Conservation (phyloP, 176 grass and related monocot species). For the Lolium multiflorum region DNA sequence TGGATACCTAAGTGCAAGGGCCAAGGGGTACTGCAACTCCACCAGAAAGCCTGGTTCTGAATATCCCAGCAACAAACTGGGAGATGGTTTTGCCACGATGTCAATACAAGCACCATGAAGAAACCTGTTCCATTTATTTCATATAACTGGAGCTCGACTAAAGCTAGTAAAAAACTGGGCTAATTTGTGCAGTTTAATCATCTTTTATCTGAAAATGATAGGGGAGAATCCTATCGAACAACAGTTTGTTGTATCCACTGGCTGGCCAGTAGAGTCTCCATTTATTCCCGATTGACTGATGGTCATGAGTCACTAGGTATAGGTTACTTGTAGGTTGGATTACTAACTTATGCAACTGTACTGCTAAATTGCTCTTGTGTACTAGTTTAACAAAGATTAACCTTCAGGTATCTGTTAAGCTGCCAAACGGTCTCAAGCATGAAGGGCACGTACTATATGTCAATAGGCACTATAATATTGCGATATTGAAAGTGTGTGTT, state of each 20-base stretch:
- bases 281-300: too few relatives aligned
- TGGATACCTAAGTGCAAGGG: constrained; percentile 86
- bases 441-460: not conserved
- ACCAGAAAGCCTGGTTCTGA: constrained; percentile 93
- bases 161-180: constrained; percentile 2
- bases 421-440: not conserved
- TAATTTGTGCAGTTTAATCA: not conserved
- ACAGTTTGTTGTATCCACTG: too few relatives aligned
- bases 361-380: not conserved
- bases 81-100: constrained; percentile 94
- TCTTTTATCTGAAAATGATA: not conserved
- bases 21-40: constrained; percentile 80
- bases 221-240: not conserved
- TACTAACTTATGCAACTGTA: not conserved
- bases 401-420: not conserved
- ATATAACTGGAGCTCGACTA: constrained; percentile 31
- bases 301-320: too few relatives aligned
- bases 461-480: not conserved
- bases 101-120: constrained; percentile 75
- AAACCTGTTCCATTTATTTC: constrained; percentile 43
- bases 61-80: constrained; percentile 93
- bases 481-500: not conserved
- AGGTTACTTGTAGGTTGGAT: too few relatives aligned
- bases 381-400: not conserved
- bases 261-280: too few relatives aligned